phyloP scores from a whole-genome alignment of 1,284 basidiomycete genomes.

The Flammula alnicola region DNA sequence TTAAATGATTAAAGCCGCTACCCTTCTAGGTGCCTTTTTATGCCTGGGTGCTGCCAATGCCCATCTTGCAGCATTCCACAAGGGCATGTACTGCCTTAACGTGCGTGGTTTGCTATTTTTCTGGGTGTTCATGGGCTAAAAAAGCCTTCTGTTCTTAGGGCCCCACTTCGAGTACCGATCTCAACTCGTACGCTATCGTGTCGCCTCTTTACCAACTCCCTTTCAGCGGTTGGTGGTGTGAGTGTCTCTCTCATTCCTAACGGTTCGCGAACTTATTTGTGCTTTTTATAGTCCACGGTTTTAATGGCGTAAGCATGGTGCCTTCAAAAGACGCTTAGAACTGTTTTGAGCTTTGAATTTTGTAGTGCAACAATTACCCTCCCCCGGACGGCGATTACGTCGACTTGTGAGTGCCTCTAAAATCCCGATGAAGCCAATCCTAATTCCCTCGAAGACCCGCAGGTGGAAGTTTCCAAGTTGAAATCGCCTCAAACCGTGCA shows the following conservation, averaged over 20 bases:
- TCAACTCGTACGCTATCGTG: slow-evolving; percentile 44
- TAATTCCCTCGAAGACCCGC: slow-evolving; percentile 40
- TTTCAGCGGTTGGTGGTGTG: slow-evolving; percentile 40
- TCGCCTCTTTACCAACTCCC: slow-evolving; percentile 46
- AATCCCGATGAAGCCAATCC: neutral
- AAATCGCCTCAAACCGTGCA: slow-evolving; percentile 48
- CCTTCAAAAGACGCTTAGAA: neutral
- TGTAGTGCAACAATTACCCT: slow-evolving; percentile 48
- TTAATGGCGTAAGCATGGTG: slow-evolving; percentile 38
- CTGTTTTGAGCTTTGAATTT: slow-evolving; percentile 2
- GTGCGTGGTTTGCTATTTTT: slow-evolving; percentile 30
- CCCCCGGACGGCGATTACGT: slow-evolving; percentile 48
- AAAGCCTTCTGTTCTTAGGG: slow-evolving; percentile 34
- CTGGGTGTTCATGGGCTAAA: slow-evolving; percentile 8
- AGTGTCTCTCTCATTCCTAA: slow-evolving; percentile 13
- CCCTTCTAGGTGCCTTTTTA: slow-evolving; percentile 16
- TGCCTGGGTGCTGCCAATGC: slow-evolving; percentile 31
- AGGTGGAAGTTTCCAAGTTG: slow-evolving; percentile 47
- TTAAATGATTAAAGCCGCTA: slow-evolving; percentile 13
- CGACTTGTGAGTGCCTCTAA: slow-evolving; percentile 41
- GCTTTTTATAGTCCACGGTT: slow-evolving; percentile 41
- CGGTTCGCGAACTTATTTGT: neutral
- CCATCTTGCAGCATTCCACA: slow-evolving; percentile 45
- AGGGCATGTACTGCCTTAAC: slow-evolving; percentile 48
- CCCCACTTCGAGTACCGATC: slow-evolving; percentile 33